Conservation (phyloP, 2,329 filamentous ascomycete genomes). For the Pseudogymnoascus sp. region DNA sequence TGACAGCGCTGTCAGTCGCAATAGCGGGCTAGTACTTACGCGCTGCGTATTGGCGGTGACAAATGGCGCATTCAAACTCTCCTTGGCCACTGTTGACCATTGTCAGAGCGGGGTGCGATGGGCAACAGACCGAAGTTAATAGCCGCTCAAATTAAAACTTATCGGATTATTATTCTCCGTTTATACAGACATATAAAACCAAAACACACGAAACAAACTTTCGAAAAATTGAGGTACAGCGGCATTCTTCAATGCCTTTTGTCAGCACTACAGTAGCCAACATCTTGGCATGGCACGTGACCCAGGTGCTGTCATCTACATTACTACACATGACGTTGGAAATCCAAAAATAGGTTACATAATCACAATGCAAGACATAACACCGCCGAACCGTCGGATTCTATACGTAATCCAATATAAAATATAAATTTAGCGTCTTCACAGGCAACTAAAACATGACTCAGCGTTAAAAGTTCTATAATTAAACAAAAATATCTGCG, state of each 20-base stretch:
- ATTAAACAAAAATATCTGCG: neutral
- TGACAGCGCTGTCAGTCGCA: neutral
- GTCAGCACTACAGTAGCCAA: constrained; percentile 1
- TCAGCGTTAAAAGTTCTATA: neutral
- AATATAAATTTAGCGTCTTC: neutral
- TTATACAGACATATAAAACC: neutral
- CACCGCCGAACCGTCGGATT: neutral
- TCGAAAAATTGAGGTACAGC: neutral
- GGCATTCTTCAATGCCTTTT: constrained; percentile 2
- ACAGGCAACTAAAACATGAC: neutral
- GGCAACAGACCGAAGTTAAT: neutral
- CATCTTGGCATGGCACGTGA: neutral
- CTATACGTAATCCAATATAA: neutral
- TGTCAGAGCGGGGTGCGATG: neutral
- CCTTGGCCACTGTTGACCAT: neutral
- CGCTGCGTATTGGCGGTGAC: constrained; percentile 8
- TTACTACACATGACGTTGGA: neutral
- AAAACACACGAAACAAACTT: neutral
- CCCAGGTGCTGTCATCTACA: neutral
- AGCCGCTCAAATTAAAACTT: neutral
- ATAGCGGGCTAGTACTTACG: constrained; percentile 4
- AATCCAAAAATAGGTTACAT: neutral
- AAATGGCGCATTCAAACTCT: constrained; percentile 8
- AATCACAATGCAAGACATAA: neutral
- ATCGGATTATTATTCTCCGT: neutral